Evolutionary conservation across 108 stramenopile species (phyloP).

Genomic region (Cyclotella baltica): DNA sequence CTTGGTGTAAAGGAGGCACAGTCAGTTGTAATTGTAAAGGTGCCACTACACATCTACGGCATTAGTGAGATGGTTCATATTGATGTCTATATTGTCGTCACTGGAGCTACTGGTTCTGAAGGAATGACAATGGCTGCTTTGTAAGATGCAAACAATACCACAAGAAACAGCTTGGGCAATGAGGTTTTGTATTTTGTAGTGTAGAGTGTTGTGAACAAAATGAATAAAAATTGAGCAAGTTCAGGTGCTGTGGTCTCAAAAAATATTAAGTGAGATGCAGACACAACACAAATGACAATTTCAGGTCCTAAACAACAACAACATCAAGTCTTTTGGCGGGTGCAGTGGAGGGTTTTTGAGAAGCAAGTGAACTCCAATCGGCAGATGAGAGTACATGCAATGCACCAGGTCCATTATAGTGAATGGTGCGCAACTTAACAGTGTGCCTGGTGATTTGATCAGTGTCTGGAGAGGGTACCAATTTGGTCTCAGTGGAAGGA

Average conservation of each 20-base stretch:
- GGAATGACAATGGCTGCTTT: background rate
- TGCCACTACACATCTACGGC: background rate
- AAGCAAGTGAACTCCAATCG: background rate
- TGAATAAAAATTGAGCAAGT: background rate
- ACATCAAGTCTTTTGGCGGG: background rate
- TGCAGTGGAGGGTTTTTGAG: background rate
- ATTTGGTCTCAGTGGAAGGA: slow-evolving; percentile 5
- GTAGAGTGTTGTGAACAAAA: background rate
- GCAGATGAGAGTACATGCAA: background rate
- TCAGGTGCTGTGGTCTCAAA: background rate
- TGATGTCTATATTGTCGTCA: background rate
- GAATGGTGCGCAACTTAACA: background rate
- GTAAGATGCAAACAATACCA: background rate
- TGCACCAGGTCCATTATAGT: background rate
- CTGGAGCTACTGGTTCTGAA: background rate
- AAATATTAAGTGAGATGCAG: background rate
- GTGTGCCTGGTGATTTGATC: background rate
- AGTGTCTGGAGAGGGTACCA: background rate
- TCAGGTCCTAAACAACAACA: slow-evolving; percentile 5
- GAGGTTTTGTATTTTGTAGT: too few species aligned
- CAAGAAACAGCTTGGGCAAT: background rate
- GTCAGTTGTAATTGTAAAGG: background rate
- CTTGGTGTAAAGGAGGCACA: background rate
- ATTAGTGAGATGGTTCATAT: background rate
- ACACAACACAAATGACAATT: background rate